Percentiles rank a stretch among this genome's conserved stretches.
Conservation (phyloP, 1,284 basidiomycete species). For the Fomitopsis betulina region DNA sequence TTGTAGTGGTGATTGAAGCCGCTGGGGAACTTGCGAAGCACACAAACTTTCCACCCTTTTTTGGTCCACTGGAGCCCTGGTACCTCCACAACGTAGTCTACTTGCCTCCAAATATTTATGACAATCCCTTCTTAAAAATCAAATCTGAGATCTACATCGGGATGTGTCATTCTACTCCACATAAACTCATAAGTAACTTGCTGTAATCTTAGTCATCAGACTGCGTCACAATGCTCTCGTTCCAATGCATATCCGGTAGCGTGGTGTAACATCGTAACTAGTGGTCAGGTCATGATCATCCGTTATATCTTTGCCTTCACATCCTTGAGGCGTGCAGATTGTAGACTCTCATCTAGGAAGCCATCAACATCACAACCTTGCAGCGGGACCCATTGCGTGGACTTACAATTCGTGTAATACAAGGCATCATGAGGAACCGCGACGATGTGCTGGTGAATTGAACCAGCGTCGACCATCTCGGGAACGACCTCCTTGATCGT, state of each 20-base stretch:
- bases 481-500: slow-evolving; percentile 76
- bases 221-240: too few species aligned
- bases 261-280: neutral
- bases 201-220: too few species aligned
- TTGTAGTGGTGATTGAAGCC: too few species aligned
- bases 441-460: slow-evolving; percentile 58
- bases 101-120: too few species aligned
- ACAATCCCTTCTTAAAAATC: too few species aligned
- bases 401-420: slow-evolving; percentile 77
- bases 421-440: slow-evolving; percentile 67
- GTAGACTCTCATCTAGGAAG: slow-evolving; percentile 38
- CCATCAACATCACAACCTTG: neutral
- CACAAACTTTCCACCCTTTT: too few species aligned
- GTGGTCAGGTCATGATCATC: too few species aligned
- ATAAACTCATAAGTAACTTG: too few species aligned
- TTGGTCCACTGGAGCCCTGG: too few species aligned
- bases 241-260: too few species aligned
- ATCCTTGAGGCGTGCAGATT: slow-evolving; percentile 46
- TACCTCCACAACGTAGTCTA: too few species aligned
- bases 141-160: neutral
- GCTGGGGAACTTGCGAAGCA: too few species aligned
- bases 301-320: slow-evolving; percentile 43
- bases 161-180: neutral
- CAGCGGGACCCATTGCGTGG: neutral
- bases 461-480: slow-evolving; percentile 82